Evolutionary conservation across 2,329 filamentous ascomycete species (phyloP).

Genomic region (Leptographium lundbergii): DNA sequence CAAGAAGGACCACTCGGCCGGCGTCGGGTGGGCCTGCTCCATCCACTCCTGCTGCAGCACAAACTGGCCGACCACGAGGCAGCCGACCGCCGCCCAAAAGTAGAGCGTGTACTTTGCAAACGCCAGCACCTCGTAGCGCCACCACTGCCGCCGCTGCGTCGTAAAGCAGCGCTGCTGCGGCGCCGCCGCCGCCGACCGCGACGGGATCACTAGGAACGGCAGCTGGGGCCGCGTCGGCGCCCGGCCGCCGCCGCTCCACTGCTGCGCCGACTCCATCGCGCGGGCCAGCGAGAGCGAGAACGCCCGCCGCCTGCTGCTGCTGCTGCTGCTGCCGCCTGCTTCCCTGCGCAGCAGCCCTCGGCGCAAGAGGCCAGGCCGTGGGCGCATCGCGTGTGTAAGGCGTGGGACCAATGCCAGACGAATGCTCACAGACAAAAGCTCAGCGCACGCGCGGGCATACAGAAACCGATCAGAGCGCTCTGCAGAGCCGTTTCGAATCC

Average conservation of each 20-base stretch:
- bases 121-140: constrained; percentile 57
- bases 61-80: constrained; percentile 47
- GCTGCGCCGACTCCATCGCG: neutral
- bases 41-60: constrained; percentile 61
- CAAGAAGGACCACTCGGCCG: constrained; percentile 65
- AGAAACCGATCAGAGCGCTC: too few relatives aligned
- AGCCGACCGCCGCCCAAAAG: constrained; percentile 50
- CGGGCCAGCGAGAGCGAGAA: constrained; percentile 2
- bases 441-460: too few relatives aligned
- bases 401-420: too few relatives aligned
- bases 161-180: constrained; percentile 60
- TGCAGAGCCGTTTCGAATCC: too few relatives aligned
- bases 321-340: neutral
- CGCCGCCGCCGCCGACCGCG: constrained; percentile 7
- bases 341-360: constrained; percentile 1
- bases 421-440: too few relatives aligned
- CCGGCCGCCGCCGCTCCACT: constrained; percentile 2
- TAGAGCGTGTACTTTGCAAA: constrained; percentile 55
- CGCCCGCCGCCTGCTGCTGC: constrained; percentile 1
- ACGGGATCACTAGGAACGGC: constrained; percentile 36
- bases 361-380: neutral
- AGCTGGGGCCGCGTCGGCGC: constrained; percentile 30
- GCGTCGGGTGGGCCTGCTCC: constrained; percentile 67
- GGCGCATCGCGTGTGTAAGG: neutral
- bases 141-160: constrained; percentile 60